phyloP scores from a whole-genome alignment of 306 rosid species.

The Quercus suber region DNA sequence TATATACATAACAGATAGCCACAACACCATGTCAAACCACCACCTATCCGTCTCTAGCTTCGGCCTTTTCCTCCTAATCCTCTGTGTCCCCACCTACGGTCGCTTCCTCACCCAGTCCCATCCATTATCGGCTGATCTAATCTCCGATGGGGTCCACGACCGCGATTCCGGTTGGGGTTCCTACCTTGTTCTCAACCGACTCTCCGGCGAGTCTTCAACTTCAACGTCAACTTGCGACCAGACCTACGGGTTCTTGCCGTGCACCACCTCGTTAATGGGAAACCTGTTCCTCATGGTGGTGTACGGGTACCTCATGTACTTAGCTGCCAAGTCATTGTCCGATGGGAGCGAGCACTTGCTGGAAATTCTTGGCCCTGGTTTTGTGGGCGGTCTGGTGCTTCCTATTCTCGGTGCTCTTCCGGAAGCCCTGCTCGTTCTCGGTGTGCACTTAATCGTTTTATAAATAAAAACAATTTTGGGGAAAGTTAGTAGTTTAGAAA shows the following conservation, averaged over 20 bases:
- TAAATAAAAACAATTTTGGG: no score
- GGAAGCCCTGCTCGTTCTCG: slow-evolving; percentile 54
- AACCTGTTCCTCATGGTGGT: slow-evolving; percentile 63
- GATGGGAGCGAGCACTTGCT: slow-evolving; percentile 79
- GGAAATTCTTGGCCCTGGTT: slow-evolving; percentile 95
- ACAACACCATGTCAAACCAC: no score
- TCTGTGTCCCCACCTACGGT: slow-evolving; percentile 9
- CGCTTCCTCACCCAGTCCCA: not conserved
- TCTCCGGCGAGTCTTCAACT: slow-evolving; percentile 19
- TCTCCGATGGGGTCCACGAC: slow-evolving; percentile 34
- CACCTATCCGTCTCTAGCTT: no score
- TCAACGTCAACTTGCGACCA: slow-evolving; percentile 34
- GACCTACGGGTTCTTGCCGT: slow-evolving; percentile 52
- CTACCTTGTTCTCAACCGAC: not conserved
- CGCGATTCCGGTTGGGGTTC: not conserved
- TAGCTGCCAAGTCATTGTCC: slow-evolving; percentile 74
- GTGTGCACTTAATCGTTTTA: not conserved
- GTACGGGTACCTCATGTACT: slow-evolving; percentile 71
- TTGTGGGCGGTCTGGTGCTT: slow-evolving; percentile 86
- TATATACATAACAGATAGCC: no score
- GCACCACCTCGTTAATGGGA: slow-evolving; percentile 43
- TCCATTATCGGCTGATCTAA: slow-evolving; percentile 23
- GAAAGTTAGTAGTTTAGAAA: no score
- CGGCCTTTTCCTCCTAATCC: not conserved
- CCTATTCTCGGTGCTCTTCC: slow-evolving; percentile 68